Percentiles rank a stretch among this genome's conserved stretches.
These are phyloP conservation scores for Boletales sp. DNA, from an alignment of 768 basidiomycete species.

Conservation along the genomic window DNA sequence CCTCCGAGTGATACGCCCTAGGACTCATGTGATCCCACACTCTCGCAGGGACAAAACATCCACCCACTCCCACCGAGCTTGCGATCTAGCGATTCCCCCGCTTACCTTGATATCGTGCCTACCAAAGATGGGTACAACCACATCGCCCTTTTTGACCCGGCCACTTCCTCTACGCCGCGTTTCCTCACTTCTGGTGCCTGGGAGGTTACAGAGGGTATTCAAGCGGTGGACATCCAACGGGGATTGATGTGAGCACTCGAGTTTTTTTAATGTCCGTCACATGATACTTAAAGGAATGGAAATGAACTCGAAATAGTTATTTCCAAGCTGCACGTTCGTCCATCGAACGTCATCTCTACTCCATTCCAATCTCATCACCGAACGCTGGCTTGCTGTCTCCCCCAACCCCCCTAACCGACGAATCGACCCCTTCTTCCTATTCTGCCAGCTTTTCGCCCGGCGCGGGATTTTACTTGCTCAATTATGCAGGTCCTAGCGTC, in stretches of 20 bases:
- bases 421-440: constrained; percentile 52
- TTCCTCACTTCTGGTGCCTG: constrained; percentile 87
- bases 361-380: constrained; percentile 63
- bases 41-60: constrained; percentile 57
- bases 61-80: constrained; percentile 49
- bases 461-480: constrained; percentile 79
- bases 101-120: constrained; percentile 91
- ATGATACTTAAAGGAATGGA: constrained; percentile 22
- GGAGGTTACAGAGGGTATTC: constrained; percentile 81
- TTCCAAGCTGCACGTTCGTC: constrained; percentile 86
- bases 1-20: constrained; percentile 1
- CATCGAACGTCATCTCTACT: constrained; percentile 80
- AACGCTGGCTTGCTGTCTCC: constrained; percentile 30
- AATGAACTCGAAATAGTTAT: constrained; percentile 51
- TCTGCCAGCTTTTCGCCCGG: constrained; percentile 76
- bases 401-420: constrained; percentile 53
- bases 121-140: constrained; percentile 82
- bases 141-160: constrained; percentile 86
- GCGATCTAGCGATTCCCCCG: constrained; percentile 42
- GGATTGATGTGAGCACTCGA: constrained; percentile 60
- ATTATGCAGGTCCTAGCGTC: constrained; percentile 74
- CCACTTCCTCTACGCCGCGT: constrained; percentile 59
- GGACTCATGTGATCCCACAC: constrained; percentile 12
- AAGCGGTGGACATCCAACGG: constrained; percentile 63
- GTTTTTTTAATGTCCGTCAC: constrained; percentile 31